A percentile compares a stretch with the other conserved stretches of the same genome.
Evolutionary conservation across 2,329 filamentous ascomycete genomes (phyloP).

Genomic region (Pseudogymnoascus sp.): DNA sequence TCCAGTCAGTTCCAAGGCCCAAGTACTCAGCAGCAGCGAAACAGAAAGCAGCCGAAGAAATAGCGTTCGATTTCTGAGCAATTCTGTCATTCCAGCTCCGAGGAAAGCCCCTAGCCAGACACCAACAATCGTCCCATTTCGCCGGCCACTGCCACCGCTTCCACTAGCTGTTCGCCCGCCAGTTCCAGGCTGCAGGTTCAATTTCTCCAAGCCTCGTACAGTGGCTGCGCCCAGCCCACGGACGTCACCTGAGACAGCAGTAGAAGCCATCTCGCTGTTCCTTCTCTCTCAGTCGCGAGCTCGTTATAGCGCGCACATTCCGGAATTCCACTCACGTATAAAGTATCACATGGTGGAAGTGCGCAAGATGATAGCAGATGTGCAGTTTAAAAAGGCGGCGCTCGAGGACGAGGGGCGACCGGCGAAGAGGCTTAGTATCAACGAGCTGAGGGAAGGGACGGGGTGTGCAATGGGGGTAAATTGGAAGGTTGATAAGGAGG

Average conservation of each 20-base stretch:
- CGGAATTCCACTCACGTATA: neutral
- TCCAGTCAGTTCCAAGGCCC: neutral
- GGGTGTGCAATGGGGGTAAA: neutral
- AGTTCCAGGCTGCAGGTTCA: neutral
- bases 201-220: neutral
- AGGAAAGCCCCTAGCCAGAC: neutral
- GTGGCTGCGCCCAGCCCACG: neutral
- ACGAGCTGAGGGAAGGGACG: neutral
- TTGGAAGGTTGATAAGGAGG: slow-evolving; percentile 4
- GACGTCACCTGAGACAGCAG: neutral
- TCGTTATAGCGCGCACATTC: neutral
- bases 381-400: neutral
- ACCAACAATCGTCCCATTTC: neutral
- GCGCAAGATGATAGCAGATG: neutral
- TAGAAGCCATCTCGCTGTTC: slow-evolving; percentile 1
- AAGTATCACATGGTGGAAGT: slow-evolving; percentile 1
- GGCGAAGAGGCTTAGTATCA: neutral
- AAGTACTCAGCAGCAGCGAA: neutral
- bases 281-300: neutral
- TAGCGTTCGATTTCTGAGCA: neutral
- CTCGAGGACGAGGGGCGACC: neutral
- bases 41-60: neutral
- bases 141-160: neutral
- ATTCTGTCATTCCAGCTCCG: neutral
- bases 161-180: neutral